phyloP scores from a whole-genome alignment of 495 filamentous ascomycete genomes.

The Umbilicaria muhlenbergii region DNA sequence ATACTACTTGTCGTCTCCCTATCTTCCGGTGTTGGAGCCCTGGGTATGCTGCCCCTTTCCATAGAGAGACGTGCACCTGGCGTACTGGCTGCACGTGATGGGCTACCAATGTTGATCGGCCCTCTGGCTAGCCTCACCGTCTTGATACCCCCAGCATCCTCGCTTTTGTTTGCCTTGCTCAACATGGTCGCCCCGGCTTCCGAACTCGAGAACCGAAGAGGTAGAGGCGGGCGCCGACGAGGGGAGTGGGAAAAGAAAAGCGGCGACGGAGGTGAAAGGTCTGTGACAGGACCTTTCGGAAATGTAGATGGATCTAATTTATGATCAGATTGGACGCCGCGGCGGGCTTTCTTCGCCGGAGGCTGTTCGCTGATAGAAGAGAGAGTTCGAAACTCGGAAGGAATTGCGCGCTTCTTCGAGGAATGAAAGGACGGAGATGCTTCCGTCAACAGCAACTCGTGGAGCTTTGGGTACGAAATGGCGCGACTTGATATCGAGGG shows the following conservation, averaged over 20 bases:
- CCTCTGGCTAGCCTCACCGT: slow-evolving; percentile 49
- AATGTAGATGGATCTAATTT: slow-evolving; percentile 2
- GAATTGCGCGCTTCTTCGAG: slow-evolving; percentile 8
- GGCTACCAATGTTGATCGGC: slow-evolving; percentile 32
- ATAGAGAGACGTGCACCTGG: slow-evolving; percentile 29
- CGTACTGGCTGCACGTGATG: slow-evolving; percentile 30
- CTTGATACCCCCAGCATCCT: slow-evolving; percentile 37
- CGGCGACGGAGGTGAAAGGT: slow-evolving; percentile 27
- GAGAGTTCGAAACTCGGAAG: slow-evolving; percentile 5
- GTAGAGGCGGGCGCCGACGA: slow-evolving; percentile 29
- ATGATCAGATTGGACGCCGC: slow-evolving; percentile 5
- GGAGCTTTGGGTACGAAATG: too few relatives aligned
- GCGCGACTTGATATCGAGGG: too few relatives aligned
- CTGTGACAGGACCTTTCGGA: background rate
- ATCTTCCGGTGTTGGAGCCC: slow-evolving; percentile 27
- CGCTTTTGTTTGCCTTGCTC: slow-evolving; percentile 27
- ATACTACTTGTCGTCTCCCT: slow-evolving; percentile 10
- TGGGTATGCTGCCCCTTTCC: slow-evolving; percentile 20
- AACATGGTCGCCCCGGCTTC: slow-evolving; percentile 44
- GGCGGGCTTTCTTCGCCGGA: slow-evolving; percentile 9
- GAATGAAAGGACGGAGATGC: too few relatives aligned
- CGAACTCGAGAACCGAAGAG: slow-evolving; percentile 35
- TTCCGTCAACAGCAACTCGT: too few relatives aligned
- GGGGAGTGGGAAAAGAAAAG: slow-evolving; percentile 41
- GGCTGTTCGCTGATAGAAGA: slow-evolving; percentile 5